Evolutionary conservation across 139 green algal genomes (phyloP).

Genomic region (Micractinium sp.): DNA sequence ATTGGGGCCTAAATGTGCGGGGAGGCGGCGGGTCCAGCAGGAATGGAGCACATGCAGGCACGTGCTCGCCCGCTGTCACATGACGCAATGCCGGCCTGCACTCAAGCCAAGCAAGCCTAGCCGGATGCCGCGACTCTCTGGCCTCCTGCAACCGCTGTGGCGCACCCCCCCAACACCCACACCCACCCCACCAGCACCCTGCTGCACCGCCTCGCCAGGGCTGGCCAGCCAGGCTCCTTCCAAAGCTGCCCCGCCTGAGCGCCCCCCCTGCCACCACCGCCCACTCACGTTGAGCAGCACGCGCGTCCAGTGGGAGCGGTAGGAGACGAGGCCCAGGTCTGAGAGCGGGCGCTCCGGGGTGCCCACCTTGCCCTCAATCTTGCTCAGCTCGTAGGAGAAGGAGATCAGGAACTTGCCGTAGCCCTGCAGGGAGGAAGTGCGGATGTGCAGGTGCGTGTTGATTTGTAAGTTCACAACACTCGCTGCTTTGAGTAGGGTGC

Average conservation of each 20-base stretch:
- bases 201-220: not conserved
- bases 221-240: too few relatives aligned
- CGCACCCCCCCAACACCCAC: too few relatives aligned
- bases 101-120: too few relatives aligned
- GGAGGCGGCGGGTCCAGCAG: too few relatives aligned
- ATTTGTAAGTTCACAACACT: not conserved
- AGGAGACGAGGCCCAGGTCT: slow-evolving; percentile 94
- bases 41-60: not conserved
- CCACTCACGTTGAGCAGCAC: slow-evolving; percentile 85
- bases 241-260: too few relatives aligned
- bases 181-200: not conserved
- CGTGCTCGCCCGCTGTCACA: not conserved
- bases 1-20: too few relatives aligned
- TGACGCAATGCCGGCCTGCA: not conserved
- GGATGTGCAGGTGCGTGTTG: not conserved
- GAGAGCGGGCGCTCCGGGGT: slow-evolving; percentile 97
- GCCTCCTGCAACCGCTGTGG: too few relatives aligned
- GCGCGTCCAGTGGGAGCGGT: slow-evolving; percentile 97
- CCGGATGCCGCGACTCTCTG: too few relatives aligned
- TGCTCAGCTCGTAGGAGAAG: slow-evolving; percentile 97
- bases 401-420: slow-evolving; percentile 99
- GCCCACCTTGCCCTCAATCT: slow-evolving; percentile 96
- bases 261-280: not conserved
- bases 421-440: slow-evolving; percentile 58
- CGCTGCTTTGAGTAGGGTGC: too few relatives aligned